Percentiles rank a stretch among this genome's conserved stretches.
These are phyloP conservation scores for Panicum virgatum DNA, from an alignment of 202 grass and related monocot species.

Conservation along the genomic window DNA sequence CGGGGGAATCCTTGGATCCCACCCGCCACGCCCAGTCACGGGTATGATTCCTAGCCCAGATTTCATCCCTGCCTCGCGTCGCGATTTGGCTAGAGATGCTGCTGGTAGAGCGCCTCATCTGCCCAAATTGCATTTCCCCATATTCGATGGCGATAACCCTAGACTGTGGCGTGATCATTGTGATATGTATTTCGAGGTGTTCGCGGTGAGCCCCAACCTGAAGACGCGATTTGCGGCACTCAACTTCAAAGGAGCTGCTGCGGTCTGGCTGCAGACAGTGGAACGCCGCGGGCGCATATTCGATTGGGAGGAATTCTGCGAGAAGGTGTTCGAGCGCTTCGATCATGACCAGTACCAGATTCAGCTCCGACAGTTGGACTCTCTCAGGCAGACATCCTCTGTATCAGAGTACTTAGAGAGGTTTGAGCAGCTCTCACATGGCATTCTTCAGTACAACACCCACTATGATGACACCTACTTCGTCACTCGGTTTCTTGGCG, in stretches of 20 bases:
- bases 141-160: background rate
- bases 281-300: background rate
- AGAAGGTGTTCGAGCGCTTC: background rate
- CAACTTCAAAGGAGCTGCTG: too few relatives aligned
- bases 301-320: background rate
- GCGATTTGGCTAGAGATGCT: too few relatives aligned
- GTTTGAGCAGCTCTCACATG: background rate
- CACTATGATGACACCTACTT: background rate
- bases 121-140: background rate
- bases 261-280: background rate
- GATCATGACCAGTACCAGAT: background rate
- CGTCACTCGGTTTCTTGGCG: background rate
- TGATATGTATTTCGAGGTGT: background rate
- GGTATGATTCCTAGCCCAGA: too few relatives aligned
- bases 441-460: background rate
- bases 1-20: too few relatives aligned
- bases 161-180: background rate
- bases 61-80: too few relatives aligned
- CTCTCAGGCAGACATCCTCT: background rate
- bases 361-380: background rate
- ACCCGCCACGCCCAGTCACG: too few relatives aligned
- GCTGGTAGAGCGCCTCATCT: too few relatives aligned
- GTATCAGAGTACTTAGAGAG: background rate
- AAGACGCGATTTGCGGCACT: background rate
- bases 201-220: background rate